A percentile compares a stretch with the other conserved stretches of the same genome.
phyloP scores from a whole-genome alignment of 805 yeast species.

The Pichia paraexigua region DNA sequence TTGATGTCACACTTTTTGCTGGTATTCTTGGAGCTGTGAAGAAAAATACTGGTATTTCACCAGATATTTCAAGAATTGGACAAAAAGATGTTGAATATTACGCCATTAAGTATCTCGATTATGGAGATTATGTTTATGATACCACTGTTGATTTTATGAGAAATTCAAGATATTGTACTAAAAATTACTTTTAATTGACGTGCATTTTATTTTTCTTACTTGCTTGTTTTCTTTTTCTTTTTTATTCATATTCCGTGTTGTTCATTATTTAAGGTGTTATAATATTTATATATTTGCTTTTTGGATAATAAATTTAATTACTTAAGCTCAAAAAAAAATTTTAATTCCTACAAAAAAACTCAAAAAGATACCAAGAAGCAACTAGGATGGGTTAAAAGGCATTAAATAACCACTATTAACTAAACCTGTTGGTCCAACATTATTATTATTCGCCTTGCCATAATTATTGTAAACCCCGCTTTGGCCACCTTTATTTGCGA shows the following conservation, averaged over 20 bases:
- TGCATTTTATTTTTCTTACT: neutral
- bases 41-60: conserved; percentile 62
- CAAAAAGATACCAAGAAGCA: neutral
- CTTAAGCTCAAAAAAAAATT: neutral
- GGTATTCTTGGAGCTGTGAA: conserved; percentile 67
- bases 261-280: neutral
- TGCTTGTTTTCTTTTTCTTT: neutral
- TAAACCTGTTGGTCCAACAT: conserved; percentile 6
- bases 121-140: conserved; percentile 84
- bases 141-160: conserved; percentile 61
- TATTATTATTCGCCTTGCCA: conserved; percentile 2
- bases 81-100: conserved; percentile 42
- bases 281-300: neutral
- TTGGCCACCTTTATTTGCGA: conserved; percentile 15
- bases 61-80: conserved; percentile 42
- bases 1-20: conserved; percentile 56
- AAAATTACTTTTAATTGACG: neutral
- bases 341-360: neutral
- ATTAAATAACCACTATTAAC: conserved; percentile 19
- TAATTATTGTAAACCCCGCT: neutral
- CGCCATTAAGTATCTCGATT: conserved; percentile 58
- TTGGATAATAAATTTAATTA: neutral
- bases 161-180: conserved; percentile 61
- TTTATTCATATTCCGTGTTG: neutral
- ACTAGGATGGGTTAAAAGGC: conserved; percentile 28